Conservation (phyloP, 2,329 filamentous ascomycete genomes). For the Cryoendolithus antarcticus region DNA sequence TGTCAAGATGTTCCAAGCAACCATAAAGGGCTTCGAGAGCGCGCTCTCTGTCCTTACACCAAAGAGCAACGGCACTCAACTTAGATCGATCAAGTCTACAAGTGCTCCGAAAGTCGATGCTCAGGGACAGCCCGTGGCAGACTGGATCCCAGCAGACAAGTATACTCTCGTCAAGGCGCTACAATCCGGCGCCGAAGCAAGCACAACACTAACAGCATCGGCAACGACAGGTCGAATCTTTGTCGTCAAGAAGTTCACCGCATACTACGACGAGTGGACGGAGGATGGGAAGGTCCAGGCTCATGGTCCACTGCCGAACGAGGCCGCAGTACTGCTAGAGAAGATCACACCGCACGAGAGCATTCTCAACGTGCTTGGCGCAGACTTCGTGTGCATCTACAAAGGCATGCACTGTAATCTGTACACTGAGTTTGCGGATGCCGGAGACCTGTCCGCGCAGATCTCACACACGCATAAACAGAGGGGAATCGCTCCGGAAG, state of each 20-base stretch:
- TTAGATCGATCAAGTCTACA: too few relatives aligned
- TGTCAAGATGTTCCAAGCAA: too few relatives aligned
- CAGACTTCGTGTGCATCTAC: background rate
- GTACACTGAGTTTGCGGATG: conserved; percentile 11
- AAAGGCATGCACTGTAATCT: background rate
- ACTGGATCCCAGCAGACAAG: background rate
- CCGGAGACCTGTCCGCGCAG: conserved; percentile 13
- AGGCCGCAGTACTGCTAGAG: background rate
- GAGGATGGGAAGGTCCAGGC: background rate
- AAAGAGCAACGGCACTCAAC: too few relatives aligned
- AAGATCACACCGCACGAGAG: conserved; percentile 1
- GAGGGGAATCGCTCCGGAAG: conserved; percentile 4
- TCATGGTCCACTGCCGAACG: conserved; percentile 1
- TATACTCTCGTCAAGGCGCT: conserved; percentile 1
- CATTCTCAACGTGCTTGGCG: conserved; percentile 2
- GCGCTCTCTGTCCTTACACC: too few relatives aligned
- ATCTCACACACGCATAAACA: conserved; percentile 2
- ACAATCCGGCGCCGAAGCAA: conserved; percentile 1
- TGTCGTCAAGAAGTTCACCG: conserved; percentile 3
- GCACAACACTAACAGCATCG: conserved; percentile 1
- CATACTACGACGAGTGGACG: background rate
- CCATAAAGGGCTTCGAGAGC: too few relatives aligned
- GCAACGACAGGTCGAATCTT: background rate
- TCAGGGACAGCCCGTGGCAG: background rate
- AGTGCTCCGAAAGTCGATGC: too few relatives aligned